Base-by-base conservation (phyloP, 2,329 filamentous ascomycete species). In the Plectosphaerella plurivora region DNA sequence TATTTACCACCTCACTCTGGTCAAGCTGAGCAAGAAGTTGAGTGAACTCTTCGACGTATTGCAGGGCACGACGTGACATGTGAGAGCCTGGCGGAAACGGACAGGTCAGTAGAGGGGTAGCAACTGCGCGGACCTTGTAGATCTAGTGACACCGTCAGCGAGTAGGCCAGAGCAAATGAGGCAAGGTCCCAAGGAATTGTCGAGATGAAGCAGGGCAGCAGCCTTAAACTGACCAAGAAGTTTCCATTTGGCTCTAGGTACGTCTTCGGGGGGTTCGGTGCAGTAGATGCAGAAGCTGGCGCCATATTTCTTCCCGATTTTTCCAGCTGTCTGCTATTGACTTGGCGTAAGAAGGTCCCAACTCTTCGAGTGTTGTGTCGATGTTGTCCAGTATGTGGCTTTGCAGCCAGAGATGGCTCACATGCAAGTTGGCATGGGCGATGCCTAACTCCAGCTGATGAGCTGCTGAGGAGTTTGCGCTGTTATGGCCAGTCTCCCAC, bases 331-430 rank as follows among this genome's bases (percentile, higher is more conserved):
- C 45, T 12, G 45, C 12, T 16, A 25, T 28, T 15, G 7, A 3
- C 12, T 11, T 15, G 12, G 49, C 47, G 1, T 51, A 11, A 22
- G 22, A 22, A 8, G 22, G 22, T 5, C 48, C 49, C 8, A 55
- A 16, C 24, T 59, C 56, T 20, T 60, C 59, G 3, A 63, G 28
- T 10, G 60, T 49, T 3, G 58, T 49, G 12, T 70, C 67, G 5
- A 70, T 55, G 48, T 66, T 66, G 39, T 71, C 68, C 2, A 68
- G 56, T 0, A 70, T 54, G 6, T 64, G 57, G 37, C 62, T 69
- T 53, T 71, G 68, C 9, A 70, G 59, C 68, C 68, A 71, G 2
- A 71, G 53, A 50, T 71, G 68, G 1, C 67, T 71, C 7, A 65
- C 64, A 36, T 71, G 67, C 1, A 71, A 54, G 20, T 71, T 70